Evolutionary conservation across 192 early-diverging fungal genomes (phyloP), one percentile per base, ranked within the genome.

Genomic region (Linnemannia hyalina): DNA sequence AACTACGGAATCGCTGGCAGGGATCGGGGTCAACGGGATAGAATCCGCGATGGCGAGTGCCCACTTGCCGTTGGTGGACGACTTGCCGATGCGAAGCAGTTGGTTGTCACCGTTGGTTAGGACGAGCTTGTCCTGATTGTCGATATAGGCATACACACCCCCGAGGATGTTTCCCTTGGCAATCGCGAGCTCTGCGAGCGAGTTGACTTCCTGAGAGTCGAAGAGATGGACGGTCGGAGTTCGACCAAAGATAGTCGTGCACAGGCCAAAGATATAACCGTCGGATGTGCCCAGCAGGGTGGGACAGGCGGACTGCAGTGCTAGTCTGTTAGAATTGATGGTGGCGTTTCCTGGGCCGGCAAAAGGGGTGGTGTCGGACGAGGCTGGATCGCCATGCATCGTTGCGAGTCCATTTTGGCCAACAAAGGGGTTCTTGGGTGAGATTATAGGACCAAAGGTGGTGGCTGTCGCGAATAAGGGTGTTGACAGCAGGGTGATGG

Each of bases 311-410:
- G 77, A 79, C 44, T 79, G 77, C 70, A 79, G 54, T 52, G 77
- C 77, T 44, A 54, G 68, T 52, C 77, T 68, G 47, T 55, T 71
- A 57, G 77, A 79, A 38, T 46, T 73, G 38, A 79, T 71, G 23
- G 77, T 79, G 22, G 77, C 70, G 70, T 79, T 79, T 40, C 77
- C 77, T 18, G 77, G 77, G 22, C 77, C 77, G 68, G 77, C 77
- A 79, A 79, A 79, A 72, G 77, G 77, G 52, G 77, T 79, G 70
- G 77, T 79, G 52, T 79, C 77, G 77, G 77, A 79, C 23, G 77
- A 79, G 0, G 77, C 77, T 79, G 77, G 77, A 41, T 79, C 77
- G 22, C 77, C 77, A 44, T 79, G 77, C 77, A 79, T 79, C 20
- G 77, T 79, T 29, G 77, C 77, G 40, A 79, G 69, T 71, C 77